Base-by-base conservation (phyloP, 2,329 filamentous ascomycete species). In the Didymellaceae sp. region DNA sequence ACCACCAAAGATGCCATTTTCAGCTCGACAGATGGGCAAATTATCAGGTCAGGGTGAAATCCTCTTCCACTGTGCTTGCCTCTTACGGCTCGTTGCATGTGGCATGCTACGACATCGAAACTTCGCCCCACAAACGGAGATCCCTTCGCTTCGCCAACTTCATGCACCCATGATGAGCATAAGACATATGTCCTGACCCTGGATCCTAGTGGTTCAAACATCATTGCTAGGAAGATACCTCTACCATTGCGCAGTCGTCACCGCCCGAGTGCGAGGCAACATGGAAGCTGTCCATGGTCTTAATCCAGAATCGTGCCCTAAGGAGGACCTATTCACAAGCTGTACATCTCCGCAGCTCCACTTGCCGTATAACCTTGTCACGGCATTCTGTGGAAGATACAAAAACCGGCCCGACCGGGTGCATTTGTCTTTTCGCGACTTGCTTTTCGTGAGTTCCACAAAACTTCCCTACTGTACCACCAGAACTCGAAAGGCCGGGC, bases 91-190 rank as follows among this genome's bases (percentile, higher is more conserved):
- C 34, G 37, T 21, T 54, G 52, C 52, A 55, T 39, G 35, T 40
- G 24, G 28, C 32, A 42, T 42, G 40, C 41, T 32, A 37, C 41
- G 32, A 22, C 42, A 34, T 34, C 5, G 21, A 25, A 25, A 20
- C 40, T 39, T 24, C 44, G 17, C 24, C 20, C 31, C 45, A 33
- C 16, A 22, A 35, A 30, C 21, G 30, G 44, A 48, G 34, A 44
- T 44, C 37, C 31, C 33, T 52, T 52, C 34, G 39, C 38, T 42
- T 42, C 32, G 42, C 43, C 35, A 43, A n/a, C 24, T 32, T 18
- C 33, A 48, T 52, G 48, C 47, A 18, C 45, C 24, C 33, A 32
- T 52, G 34, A 38, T 45, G 43, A 48, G 43, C 52, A 55, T 44
- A 47, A 48, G 39, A 39, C 5, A 25, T 25, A 25, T 25, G 7